phyloP scores from a whole-genome alignment of 2,329 filamentous ascomycete species.

The Fusarium nelsonii region DNA sequence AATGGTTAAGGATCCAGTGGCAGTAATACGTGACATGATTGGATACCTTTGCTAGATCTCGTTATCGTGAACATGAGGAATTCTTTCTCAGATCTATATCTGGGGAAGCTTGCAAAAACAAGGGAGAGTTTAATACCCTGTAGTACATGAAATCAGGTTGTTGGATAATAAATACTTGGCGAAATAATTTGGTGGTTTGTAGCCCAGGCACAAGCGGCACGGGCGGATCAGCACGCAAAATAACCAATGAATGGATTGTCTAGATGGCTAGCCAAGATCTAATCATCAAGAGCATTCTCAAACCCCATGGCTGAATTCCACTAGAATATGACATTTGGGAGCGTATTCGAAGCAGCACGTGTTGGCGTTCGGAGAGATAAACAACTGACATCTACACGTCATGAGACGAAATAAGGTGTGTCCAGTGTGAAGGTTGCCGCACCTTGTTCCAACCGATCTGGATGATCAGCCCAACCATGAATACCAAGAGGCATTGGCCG shows the following conservation, averaged over 20 bases:
- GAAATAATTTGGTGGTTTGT: not conserved
- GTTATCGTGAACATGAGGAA: not conserved
- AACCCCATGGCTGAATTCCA: conserved; percentile 2
- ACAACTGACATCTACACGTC: conserved; percentile 34
- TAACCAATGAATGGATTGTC: not conserved
- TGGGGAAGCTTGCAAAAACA: not conserved
- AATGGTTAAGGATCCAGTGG: conserved; percentile 9
- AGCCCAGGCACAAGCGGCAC: not conserved
- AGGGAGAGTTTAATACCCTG: not conserved
- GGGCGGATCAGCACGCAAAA: not conserved
- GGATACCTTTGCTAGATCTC: conserved; percentile 7
- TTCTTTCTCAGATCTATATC: not conserved
- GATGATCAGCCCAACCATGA: conserved; percentile 27
- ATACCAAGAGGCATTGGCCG: conserved; percentile 25
- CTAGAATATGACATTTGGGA: not conserved
- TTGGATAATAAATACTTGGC: not conserved
- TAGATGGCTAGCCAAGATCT: not conserved
- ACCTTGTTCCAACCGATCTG: conserved; percentile 38
- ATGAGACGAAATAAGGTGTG: conserved; percentile 41
- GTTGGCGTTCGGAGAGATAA: conserved; percentile 17
- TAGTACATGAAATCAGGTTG: not conserved
- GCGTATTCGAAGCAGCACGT: conserved; percentile 34
- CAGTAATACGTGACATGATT: conserved; percentile 5
- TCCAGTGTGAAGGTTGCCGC: conserved; percentile 24
- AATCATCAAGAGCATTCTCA: conserved; percentile 1